These are phyloP conservation scores for Pochonia chlamydosporia DNA, from an alignment of 2,329 filamentous ascomycete genomes.

Conservation along the genomic window DNA sequence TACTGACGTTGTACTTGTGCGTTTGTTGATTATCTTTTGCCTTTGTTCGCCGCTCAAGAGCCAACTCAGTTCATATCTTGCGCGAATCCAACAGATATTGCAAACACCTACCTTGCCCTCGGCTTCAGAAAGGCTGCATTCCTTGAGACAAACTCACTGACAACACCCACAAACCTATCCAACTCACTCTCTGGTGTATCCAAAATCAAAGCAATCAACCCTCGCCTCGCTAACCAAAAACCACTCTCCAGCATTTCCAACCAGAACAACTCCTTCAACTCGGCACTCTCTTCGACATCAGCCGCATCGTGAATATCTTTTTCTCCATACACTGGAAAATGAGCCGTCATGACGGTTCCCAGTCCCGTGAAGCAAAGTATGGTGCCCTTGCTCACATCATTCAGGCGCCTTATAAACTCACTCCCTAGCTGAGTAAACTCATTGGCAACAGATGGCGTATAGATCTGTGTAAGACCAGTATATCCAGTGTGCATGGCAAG, in stretches of 20 bases:
- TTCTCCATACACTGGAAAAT: constrained; percentile 26
- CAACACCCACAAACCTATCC: constrained; percentile 32
- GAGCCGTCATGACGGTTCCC: constrained; percentile 29
- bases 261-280: constrained; percentile 37
- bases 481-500: constrained; percentile 53
- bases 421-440: constrained; percentile 26
- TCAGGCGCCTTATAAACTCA: constrained; percentile 22
- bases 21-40: too few relatives aligned
- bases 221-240: constrained; percentile 36
- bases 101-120: neutral
- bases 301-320: constrained; percentile 9
- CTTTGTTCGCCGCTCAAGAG: too few relatives aligned
- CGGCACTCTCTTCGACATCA: constrained; percentile 23
- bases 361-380: constrained; percentile 31
- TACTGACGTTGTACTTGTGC: too few relatives aligned
- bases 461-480: constrained; percentile 29
- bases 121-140: constrained; percentile 13
- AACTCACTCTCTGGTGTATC: constrained; percentile 32
- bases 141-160: constrained; percentile 27
- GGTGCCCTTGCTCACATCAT: constrained; percentile 25
- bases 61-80: too few relatives aligned
- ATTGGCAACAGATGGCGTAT: constrained; percentile 24
- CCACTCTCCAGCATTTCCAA: constrained; percentile 39
- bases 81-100: too few relatives aligned
- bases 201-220: constrained; percentile 34